Percentiles rank a stretch among this genome's conserved stretches.
These are phyloP conservation scores for Solanum pinnatisectum DNA, from an alignment of 257 asterid species.

Conservation along the genomic window DNA sequence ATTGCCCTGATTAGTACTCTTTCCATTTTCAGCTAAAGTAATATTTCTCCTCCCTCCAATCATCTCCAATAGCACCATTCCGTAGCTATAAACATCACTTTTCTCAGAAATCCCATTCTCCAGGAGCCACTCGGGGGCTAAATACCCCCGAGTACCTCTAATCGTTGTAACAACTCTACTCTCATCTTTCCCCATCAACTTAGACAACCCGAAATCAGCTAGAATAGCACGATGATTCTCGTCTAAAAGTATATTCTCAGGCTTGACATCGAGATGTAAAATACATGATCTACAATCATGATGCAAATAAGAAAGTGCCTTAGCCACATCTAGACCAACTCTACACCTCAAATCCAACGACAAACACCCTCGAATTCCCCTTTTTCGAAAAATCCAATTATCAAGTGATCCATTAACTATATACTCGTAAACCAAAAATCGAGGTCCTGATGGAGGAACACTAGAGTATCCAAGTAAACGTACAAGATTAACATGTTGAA, in stretches of 20 bases:
- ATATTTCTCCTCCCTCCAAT: constrained; percentile 56
- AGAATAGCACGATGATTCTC: constrained; percentile 40
- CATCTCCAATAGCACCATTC: constrained; percentile 66
- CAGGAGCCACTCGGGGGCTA: constrained; percentile 82
- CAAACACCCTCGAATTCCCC: constrained; percentile 29
- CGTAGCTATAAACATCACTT: constrained; percentile 62
- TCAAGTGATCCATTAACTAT: constrained; percentile 53
- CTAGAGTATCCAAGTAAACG: constrained; percentile 59
- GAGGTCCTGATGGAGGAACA: constrained; percentile 33
- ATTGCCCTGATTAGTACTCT: not conserved
- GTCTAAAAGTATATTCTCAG: constrained; percentile 59
- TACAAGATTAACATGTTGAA: constrained; percentile 73
- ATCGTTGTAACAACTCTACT: constrained; percentile 48
- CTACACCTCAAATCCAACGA: constrained; percentile 52
- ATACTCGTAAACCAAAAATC: constrained; percentile 52
- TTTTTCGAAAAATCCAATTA: constrained; percentile 51
- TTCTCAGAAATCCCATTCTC: constrained; percentile 68
- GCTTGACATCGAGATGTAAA: constrained; percentile 69
- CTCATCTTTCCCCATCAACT: constrained; percentile 67
- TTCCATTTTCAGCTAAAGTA: constrained; percentile 15
- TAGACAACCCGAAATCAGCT: constrained; percentile 64
- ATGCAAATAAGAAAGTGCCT: constrained; percentile 60
- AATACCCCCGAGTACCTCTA: constrained; percentile 70
- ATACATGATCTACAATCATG: constrained; percentile 74
- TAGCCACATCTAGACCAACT: constrained; percentile 59